These are phyloP conservation scores for Aspergillus baeticus DNA, from an alignment of 495 filamentous ascomycete species.

Conservation along the genomic window DNA sequence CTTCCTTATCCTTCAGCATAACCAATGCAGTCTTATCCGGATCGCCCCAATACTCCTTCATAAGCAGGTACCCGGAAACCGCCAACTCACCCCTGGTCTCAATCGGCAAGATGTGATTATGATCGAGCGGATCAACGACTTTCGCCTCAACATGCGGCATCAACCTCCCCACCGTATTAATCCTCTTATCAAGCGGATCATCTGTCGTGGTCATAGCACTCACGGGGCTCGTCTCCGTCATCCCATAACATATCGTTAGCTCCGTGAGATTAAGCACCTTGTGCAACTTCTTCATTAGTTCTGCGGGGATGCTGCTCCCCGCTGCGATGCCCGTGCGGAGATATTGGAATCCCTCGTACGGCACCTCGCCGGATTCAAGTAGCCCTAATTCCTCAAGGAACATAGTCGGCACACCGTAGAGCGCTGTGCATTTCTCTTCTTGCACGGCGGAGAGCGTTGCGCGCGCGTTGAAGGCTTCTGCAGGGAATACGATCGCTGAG, in stretches of 20 bases:
- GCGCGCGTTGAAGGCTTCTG: conserved; percentile 80
- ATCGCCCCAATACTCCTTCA: conserved; percentile 88
- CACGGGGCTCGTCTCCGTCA: conserved; percentile 97
- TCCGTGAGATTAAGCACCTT: conserved; percentile 74
- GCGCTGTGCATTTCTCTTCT: conserved; percentile 74
- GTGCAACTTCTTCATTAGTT: conserved; percentile 82
- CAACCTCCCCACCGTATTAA: conserved; percentile 70
- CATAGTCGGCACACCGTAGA: conserved; percentile 97
- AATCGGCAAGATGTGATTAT: conserved; percentile 55
- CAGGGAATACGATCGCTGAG: conserved; percentile 79
- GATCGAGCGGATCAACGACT: conserved; percentile 66
- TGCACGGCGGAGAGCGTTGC: conserved; percentile 70
- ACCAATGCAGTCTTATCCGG: conserved; percentile 67
- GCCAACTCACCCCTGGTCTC: conserved; percentile 78
- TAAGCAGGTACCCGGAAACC: conserved; percentile 80
- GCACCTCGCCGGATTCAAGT: conserved; percentile 54
- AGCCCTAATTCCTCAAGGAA: conserved; percentile 84
- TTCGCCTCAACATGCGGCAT: conserved; percentile 88
- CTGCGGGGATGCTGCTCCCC: conserved; percentile 76
- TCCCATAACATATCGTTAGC: conserved; percentile 94
- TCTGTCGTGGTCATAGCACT: conserved; percentile 83
- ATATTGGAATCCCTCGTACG: conserved; percentile 59
- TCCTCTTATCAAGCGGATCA: conserved; percentile 77
- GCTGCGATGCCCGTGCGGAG: conserved; percentile 91
- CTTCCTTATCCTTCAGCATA: conserved; percentile 57